Percentiles rank a stretch among this genome's conserved stretches.
Conservation (phyloP, 805 yeast genomes). For the Saturnispora zaruensis region DNA sequence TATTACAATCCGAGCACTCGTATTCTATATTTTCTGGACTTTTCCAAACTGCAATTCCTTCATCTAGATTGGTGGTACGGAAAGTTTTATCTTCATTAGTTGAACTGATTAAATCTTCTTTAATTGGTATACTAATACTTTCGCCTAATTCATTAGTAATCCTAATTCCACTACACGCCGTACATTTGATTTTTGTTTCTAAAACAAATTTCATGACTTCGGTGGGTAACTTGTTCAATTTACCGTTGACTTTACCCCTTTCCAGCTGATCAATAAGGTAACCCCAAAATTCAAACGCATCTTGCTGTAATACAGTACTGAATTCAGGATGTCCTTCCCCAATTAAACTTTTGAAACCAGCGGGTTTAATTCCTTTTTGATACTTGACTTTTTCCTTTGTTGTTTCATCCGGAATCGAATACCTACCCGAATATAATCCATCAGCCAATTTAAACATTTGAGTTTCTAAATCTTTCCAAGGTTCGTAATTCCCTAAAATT, state of each 20-base stretch:
- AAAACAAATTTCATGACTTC: slow-evolving; percentile 54
- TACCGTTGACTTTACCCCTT: slow-evolving; percentile 28
- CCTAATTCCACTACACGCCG: slow-evolving; percentile 52
- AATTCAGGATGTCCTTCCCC: slow-evolving; percentile 80
- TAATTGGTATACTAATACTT: slow-evolving; percentile 52
- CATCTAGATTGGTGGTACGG: slow-evolving; percentile 40
- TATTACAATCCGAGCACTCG: slow-evolving; percentile 48
- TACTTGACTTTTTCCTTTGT: slow-evolving; percentile 38
- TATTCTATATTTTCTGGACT: slow-evolving; percentile 53
- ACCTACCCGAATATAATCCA: slow-evolving; percentile 69
- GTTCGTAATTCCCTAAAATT: slow-evolving; percentile 33
- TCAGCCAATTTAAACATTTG: slow-evolving; percentile 75
- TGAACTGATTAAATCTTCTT: slow-evolving; percentile 30
- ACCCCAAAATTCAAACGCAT: slow-evolving; percentile 81
- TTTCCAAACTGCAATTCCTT: slow-evolving; percentile 39
- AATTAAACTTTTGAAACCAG: slow-evolving; percentile 63
- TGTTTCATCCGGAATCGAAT: slow-evolving; percentile 48
- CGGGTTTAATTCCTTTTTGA: slow-evolving; percentile 72
- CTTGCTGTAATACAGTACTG: slow-evolving; percentile 83
- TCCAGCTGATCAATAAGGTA: slow-evolving; percentile 61
- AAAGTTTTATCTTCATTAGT: slow-evolving; percentile 41
- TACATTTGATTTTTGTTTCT: slow-evolving; percentile 54
- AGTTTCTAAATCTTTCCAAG: slow-evolving; percentile 56
- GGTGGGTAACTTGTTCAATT: slow-evolving; percentile 35
- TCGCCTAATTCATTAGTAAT: slow-evolving; percentile 50